Conservation (phyloP, 805 yeast species). For the Starmerella kuoi region DNA sequence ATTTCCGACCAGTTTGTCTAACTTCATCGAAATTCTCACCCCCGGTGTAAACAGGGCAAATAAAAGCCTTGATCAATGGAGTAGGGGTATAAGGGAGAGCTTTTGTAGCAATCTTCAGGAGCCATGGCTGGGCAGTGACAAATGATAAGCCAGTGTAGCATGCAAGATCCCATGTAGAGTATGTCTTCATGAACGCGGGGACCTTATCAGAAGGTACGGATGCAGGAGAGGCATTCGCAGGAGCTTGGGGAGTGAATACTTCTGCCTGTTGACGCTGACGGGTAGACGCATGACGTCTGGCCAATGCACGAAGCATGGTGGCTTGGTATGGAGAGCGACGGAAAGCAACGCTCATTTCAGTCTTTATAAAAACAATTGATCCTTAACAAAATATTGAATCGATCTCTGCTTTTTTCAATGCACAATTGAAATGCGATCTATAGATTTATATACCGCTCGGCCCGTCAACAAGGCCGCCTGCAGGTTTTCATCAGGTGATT, state of each 20-base stretch:
- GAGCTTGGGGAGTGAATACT: constrained; percentile 9
- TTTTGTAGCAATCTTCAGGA: constrained; percentile 27
- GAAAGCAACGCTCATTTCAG: too few relatives aligned
- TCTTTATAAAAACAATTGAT: too few relatives aligned
- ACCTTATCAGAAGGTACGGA: constrained; percentile 1
- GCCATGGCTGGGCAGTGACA: constrained; percentile 27
- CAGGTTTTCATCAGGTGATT: too few relatives aligned
- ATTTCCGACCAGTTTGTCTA: constrained; percentile 51
- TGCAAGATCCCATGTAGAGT: constrained; percentile 23
- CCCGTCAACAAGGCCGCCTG: too few relatives aligned
- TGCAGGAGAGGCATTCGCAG: constrained; percentile 1
- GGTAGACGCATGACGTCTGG: constrained; percentile 18
- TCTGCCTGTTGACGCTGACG: constrained; percentile 21
- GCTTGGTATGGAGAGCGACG: too few relatives aligned
- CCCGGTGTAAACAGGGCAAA: constrained; percentile 80
- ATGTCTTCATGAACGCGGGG: constrained; percentile 23
- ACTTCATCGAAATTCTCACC: constrained; percentile 71
- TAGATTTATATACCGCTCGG: too few relatives aligned
- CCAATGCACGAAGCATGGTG: neutral
- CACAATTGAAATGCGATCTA: too few relatives aligned
- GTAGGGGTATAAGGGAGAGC: constrained; percentile 41
- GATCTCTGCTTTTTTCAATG: too few relatives aligned
- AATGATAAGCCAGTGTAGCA: constrained; percentile 27
- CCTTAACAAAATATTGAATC: too few relatives aligned
- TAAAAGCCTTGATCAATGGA: constrained; percentile 52